Base-by-base conservation (phyloP, 495 filamentous ascomycete species). In the Daldinia grandis region DNA sequence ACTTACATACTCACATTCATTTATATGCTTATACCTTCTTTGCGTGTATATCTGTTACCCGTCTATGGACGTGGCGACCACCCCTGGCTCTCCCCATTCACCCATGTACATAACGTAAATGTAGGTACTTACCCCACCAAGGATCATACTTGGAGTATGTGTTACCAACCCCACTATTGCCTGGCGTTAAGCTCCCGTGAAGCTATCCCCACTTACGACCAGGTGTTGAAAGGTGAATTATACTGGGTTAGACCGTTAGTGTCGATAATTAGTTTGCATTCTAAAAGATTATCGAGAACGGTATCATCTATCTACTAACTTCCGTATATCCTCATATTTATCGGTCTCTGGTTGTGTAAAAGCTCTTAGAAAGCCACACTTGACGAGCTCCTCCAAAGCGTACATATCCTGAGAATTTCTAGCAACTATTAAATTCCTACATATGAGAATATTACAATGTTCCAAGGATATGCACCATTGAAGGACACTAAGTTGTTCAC, bases 401-500 rank as follows among this genome's bases (percentile, higher is more conserved):
- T 8, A 21, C 17, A 21, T 47, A 17, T 44, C 38, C n/a, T 8
- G 15, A 15, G 38, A 15, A 40, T 8, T 9, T 2, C 38, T 7
- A 17, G 7, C 38, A 1, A 40, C 1, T 15, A 2, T 40, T 17
- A 8, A 40, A 17, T 6, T 7, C 6, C 38, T 17, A 15, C 7
- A 17, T 17, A 47, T 2, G 19, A 47, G 17, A 47, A 21, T 47
- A 47, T 3, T 24, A 9, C 0, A 17, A 47, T 19, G n/a, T 47
- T 17, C 2, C 42, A 17, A 47, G 10, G 21, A 19, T 47, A 19
- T 47, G 42, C 42, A 3, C 42, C 42, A 7, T 24, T 47, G 42
- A 47, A 47, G 19, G 17, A 47, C 19, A 47, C 42, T 10, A 47
- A 47, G 19, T 66, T 81, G 24, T 81, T 81, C 71, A 50, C 72